Percentiles rank a stretch among this genome's conserved stretches.
These are phyloP conservation scores for Lepiota subincarnata DNA, from an alignment of 768 basidiomycete species.

Conservation along the genomic window DNA sequence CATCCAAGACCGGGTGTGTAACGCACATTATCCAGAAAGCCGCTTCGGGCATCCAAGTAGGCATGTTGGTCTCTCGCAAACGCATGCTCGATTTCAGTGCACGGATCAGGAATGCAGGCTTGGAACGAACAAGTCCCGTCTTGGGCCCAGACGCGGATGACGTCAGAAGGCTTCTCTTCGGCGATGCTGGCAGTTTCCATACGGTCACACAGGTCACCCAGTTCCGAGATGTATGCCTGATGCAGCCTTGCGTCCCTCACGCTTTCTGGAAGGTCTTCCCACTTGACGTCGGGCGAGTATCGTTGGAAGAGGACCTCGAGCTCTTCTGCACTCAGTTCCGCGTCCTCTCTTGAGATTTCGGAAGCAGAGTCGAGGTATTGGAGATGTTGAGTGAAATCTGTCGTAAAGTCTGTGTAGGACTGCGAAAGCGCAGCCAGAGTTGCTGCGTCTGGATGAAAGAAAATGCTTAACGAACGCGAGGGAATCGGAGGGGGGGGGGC, in stretches of 20 bases:
- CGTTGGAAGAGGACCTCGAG: background rate
- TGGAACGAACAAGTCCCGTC: background rate
- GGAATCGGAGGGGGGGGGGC: no score
- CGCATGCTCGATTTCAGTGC: background rate
- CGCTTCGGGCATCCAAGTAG: background rate
- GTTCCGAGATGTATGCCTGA: slow-evolving; percentile 1
- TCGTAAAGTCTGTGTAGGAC: background rate
- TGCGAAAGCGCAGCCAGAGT: background rate
- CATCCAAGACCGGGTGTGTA: no score
- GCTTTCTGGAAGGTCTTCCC: slow-evolving; percentile 4
- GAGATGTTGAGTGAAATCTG: background rate
- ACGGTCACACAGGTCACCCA: slow-evolving; percentile 1
- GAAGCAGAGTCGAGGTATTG: background rate
- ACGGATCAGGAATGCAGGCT: background rate
- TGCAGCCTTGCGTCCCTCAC: background rate
- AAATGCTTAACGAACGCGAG: background rate
- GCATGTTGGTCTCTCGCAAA: slow-evolving; percentile 1
- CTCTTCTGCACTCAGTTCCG: background rate
- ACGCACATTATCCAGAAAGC: background rate
- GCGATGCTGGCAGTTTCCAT: background rate
- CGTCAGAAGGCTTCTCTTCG: background rate
- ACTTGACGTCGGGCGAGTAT: slow-evolving; percentile 5
- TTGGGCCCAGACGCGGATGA: background rate
- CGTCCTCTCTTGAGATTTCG: background rate
- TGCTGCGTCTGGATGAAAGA: background rate